Conservation (phyloP, 2,329 filamentous ascomycete species). For the Akanthomyces lecanii region DNA sequence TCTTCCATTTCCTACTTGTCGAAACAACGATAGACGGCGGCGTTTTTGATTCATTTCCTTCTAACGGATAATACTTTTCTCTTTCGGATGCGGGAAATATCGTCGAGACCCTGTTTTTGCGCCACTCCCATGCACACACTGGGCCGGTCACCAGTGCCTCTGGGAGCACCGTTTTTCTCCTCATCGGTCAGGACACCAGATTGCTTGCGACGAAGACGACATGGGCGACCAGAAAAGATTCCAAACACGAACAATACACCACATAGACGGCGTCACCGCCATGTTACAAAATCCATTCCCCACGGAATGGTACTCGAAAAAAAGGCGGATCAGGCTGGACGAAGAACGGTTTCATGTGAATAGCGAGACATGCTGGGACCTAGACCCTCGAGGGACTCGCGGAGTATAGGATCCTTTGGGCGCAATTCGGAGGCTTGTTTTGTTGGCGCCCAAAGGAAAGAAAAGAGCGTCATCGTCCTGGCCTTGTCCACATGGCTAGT, state of each 20-base stretch:
- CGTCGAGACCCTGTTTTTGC: neutral
- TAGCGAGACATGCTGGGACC: neutral
- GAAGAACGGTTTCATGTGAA: slow-evolving; percentile 8
- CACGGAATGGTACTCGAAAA: slow-evolving; percentile 17
- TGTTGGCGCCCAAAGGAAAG: neutral
- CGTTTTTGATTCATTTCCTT: slow-evolving; percentile 7
- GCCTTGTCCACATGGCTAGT: slow-evolving; percentile 1
- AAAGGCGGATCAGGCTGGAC: slow-evolving; percentile 3
- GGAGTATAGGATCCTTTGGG: neutral
- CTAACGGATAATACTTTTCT: slow-evolving; percentile 5
- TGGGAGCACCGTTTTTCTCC: neutral
- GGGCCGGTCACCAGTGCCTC: slow-evolving; percentile 8
- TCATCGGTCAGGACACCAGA: slow-evolving; percentile 1
- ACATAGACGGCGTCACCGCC: slow-evolving; percentile 18
- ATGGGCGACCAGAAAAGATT: slow-evolving; percentile 7
- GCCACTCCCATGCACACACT: neutral
- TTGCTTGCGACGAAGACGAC: slow-evolving; percentile 6
- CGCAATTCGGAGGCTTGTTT: neutral
- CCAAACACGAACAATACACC: slow-evolving; percentile 3
- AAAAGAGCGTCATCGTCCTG: neutral
- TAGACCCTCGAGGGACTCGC: neutral
- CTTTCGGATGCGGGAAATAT: neutral
- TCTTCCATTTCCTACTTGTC: slow-evolving; percentile 13
- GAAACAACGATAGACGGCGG: slow-evolving; percentile 15
- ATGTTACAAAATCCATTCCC: slow-evolving; percentile 16